A percentile compares a stretch with the other conserved stretches of the same genome.
These are phyloP conservation scores for Chytridium lagenaria DNA, from an alignment of 371 early-diverging fungal genomes.

Conservation along the genomic window DNA sequence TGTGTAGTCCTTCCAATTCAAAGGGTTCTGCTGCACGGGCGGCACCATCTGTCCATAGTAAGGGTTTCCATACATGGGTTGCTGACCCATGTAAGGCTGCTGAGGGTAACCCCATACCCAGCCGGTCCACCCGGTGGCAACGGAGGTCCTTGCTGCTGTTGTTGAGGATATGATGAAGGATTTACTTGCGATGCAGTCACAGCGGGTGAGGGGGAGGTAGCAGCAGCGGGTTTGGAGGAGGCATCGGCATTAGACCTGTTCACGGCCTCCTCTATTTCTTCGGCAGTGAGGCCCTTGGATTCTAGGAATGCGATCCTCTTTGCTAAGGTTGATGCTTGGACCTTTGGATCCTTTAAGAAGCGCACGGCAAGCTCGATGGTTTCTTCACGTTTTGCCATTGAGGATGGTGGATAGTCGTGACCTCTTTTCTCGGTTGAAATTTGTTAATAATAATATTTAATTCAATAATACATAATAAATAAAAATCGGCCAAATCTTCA, in stretches of 20 bases:
- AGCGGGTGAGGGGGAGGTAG: conserved; percentile 7
- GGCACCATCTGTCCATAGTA: conserved; percentile 22
- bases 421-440: no score
- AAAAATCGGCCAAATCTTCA: no score
- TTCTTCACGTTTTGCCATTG: conserved; percentile 61
- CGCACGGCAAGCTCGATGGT: conserved; percentile 86
- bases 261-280: conserved; percentile 93
- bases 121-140: conserved; percentile 21
- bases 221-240: conserved; percentile 8
- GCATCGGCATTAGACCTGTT: conserved; percentile 41
- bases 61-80: conserved; percentile 22
- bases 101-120: not conserved
- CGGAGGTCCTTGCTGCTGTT: conserved; percentile 21
- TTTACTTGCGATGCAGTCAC: conserved; percentile 4
- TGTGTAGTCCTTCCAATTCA: conserved; percentile 92
- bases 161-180: conserved; percentile 36
- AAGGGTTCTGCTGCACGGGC: conserved; percentile 57
- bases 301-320: conserved; percentile 94
- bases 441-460: no score
- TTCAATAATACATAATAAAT: no score
- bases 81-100: conserved; percentile 4
- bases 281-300: conserved; percentile 89
- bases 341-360: conserved; percentile 92
- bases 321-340: conserved; percentile 83
- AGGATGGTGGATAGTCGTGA: not conserved